A percentile compares a stretch with the other conserved stretches of the same genome.
phyloP scores from a whole-genome alignment of 2,329 filamentous ascomycete genomes.

The Lachnellula occidentalis region DNA sequence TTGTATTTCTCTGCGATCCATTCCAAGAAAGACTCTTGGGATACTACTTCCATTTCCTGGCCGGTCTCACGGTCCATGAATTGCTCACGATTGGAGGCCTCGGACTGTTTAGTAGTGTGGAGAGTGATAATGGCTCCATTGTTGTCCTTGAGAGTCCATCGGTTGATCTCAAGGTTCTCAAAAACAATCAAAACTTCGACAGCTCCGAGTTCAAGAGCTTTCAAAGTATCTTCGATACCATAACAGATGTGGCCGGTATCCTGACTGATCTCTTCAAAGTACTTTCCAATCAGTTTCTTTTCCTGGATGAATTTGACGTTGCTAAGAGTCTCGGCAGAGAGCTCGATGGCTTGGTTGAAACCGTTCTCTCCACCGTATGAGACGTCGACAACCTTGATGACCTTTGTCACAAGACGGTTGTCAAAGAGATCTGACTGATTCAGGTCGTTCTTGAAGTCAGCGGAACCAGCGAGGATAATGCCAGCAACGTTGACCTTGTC shows the following conservation, averaged over 20 bases:
- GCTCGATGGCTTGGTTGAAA: conserved; percentile 98
- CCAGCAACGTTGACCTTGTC: conserved; percentile 98
- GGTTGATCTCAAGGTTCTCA: conserved; percentile 92
- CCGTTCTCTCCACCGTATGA: conserved; percentile 99
- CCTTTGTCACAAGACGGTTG: conserved; percentile 81
- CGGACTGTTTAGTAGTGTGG: conserved; percentile 84
- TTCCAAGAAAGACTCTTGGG: conserved; percentile 91
- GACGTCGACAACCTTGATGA: conserved; percentile 99
- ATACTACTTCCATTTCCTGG: conserved; percentile 92
- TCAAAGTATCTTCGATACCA: conserved; percentile 94
- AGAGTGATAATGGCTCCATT: conserved; percentile 67
- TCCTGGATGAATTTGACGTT: conserved; percentile 99
- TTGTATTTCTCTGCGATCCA: conserved; percentile 99
- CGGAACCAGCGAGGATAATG: conserved; percentile 90
- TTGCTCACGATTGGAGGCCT: conserved; percentile 65
- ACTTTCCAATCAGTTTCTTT: conserved; percentile 98
- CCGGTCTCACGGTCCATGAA: conserved; percentile 96
- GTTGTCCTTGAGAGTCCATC: conserved; percentile 82
- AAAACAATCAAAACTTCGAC: conserved; percentile 94
- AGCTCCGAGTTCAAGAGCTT: conserved; percentile 91
- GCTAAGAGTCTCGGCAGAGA: conserved; percentile 89
- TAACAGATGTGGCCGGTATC: conserved; percentile 97
- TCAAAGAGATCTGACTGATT: conserved; percentile 98
- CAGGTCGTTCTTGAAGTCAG: conserved; percentile 99
- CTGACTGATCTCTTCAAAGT: conserved; percentile 98